Percentiles rank a stretch among this genome's conserved stretches.
These are phyloP conservation scores for Penicillium atrosanguineum DNA, from an alignment of 495 filamentous ascomycete species.

Conservation along the genomic window DNA sequence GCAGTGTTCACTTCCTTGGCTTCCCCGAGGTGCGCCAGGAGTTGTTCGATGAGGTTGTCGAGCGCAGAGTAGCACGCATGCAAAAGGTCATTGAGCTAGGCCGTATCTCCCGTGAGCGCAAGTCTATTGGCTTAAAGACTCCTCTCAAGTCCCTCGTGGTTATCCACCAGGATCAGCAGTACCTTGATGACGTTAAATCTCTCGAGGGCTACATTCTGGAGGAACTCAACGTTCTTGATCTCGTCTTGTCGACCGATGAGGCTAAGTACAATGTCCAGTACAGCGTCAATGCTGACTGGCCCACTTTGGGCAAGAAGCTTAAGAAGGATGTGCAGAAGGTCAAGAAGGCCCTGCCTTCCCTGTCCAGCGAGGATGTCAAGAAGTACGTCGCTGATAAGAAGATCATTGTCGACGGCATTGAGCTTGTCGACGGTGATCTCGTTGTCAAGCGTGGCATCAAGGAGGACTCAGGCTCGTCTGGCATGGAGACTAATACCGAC, in stretches of 20 bases:
- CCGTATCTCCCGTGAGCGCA: conserved; percentile 80
- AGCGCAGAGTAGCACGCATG: conserved; percentile 86
- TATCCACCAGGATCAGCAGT: conserved; percentile 79
- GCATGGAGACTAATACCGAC: conserved; percentile 82
- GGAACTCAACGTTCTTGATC: conserved; percentile 84
- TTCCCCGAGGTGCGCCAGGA: conserved; percentile 87
- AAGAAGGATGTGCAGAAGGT: conserved; percentile 90
- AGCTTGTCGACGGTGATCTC: conserved; percentile 75
- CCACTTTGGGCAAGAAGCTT: conserved; percentile 91
- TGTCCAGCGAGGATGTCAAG: conserved; percentile 78
- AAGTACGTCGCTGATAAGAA: conserved; percentile 64
- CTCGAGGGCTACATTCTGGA: conserved; percentile 82
- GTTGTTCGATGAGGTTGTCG: conserved; percentile 82
- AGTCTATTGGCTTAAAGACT: conserved; percentile 81
- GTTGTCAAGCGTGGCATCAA: conserved; percentile 77
- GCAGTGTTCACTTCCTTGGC: conserved; percentile 87
- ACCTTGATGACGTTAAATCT: conserved; percentile 81
- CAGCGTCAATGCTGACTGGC: conserved; percentile 85
- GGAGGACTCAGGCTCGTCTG: conserved; percentile 61
- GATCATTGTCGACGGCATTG: conserved; percentile 81
- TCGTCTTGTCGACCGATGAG: conserved; percentile 86
- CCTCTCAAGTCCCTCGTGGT: conserved; percentile 88
- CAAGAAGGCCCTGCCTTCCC: conserved; percentile 79
- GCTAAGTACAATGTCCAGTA: conserved; percentile 89
- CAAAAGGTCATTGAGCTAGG: conserved; percentile 91